Evolutionary conservation across 192 early-diverging fungal genomes (phyloP).

Genomic region (Powellomyces hirtus): DNA sequence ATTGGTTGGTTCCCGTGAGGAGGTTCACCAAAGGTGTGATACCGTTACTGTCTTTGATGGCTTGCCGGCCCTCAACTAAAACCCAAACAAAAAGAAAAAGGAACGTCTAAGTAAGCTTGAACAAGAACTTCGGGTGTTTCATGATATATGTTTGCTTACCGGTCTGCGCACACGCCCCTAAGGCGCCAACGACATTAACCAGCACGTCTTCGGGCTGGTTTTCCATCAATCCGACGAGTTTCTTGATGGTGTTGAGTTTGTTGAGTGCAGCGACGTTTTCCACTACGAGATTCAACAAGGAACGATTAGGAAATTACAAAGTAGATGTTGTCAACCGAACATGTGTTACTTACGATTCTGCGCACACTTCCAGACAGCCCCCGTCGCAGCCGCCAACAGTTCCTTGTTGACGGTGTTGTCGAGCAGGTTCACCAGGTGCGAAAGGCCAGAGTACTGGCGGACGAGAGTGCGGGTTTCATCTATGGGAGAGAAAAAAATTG

Average conservation of each 20-base stretch:
- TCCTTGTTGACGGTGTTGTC: constrained; percentile 63
- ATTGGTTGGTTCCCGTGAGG: constrained; percentile 61
- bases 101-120: too few species aligned
- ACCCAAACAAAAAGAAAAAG: background rate
- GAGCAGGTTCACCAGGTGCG: constrained; percentile 54
- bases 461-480: constrained; percentile 60
- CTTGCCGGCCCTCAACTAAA: constrained; percentile 56
- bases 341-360: constrained; percentile 53
- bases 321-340: too few species aligned
- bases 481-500: constrained; percentile 18
- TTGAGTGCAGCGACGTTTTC: constrained; percentile 64
- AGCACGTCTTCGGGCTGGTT: constrained; percentile 68
- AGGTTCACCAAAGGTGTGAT: constrained; percentile 62
- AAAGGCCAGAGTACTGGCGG: constrained; percentile 50
- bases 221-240: constrained; percentile 63
- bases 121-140: too few species aligned
- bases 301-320: too few species aligned
- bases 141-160: too few species aligned
- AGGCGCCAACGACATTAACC: constrained; percentile 63
- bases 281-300: constrained; percentile 40
- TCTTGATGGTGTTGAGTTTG: constrained; percentile 65
- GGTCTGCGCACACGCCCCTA: constrained; percentile 63
- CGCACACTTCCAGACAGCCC: constrained; percentile 68
- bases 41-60: constrained; percentile 56
- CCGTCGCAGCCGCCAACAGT: constrained; percentile 62